phyloP scores from a whole-genome alignment of 2,329 filamentous ascomycete genomes.

The Bipolaris victoriae region DNA sequence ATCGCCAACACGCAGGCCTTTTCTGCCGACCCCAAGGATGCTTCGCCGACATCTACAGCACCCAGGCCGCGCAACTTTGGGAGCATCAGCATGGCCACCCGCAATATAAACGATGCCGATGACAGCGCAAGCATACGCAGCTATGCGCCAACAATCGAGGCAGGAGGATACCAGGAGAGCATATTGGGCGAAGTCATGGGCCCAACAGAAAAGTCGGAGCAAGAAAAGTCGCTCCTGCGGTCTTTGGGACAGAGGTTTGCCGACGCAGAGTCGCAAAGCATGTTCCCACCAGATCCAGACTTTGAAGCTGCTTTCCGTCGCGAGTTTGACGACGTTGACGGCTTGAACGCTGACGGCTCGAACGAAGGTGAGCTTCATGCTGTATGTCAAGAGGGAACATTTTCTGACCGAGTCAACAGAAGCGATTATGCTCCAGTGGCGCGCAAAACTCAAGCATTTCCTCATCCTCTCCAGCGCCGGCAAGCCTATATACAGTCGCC shows the following conservation, averaged over 20 bases:
- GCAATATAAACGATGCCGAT: conserved; percentile 62
- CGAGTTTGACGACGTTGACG: conserved; percentile 79
- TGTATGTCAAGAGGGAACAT: conserved; percentile 21
- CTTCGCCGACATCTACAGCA: conserved; percentile 33
- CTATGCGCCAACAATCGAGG: conserved; percentile 67
- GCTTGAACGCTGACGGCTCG: conserved; percentile 58
- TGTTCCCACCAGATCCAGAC: conserved; percentile 53
- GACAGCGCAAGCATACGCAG: conserved; percentile 72
- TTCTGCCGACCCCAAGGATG: conserved; percentile 58
- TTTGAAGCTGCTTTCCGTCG: conserved; percentile 70
- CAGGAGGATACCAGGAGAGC: conserved; percentile 77
- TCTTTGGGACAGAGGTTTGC: conserved; percentile 65
- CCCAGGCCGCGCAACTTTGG: conserved; percentile 50
- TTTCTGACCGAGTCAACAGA: conserved; percentile 47
- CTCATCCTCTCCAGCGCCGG: conserved; percentile 94
- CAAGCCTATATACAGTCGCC: conserved; percentile 95
- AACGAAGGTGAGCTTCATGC: conserved; percentile 64
- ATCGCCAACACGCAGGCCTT: conserved; percentile 78
- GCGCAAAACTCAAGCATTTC: conserved; percentile 94
- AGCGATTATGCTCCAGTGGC: conserved; percentile 73
- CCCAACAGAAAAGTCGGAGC: conserved; percentile 64
- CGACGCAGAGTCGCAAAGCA: conserved; percentile 61
- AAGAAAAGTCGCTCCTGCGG: conserved; percentile 71
- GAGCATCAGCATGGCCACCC: conserved; percentile 49
- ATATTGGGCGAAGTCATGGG: conserved; percentile 74